Evolutionary conservation across 2,329 filamentous ascomycete genomes (phyloP).

Genomic region (Phyllosticta paracitricarpa): DNA sequence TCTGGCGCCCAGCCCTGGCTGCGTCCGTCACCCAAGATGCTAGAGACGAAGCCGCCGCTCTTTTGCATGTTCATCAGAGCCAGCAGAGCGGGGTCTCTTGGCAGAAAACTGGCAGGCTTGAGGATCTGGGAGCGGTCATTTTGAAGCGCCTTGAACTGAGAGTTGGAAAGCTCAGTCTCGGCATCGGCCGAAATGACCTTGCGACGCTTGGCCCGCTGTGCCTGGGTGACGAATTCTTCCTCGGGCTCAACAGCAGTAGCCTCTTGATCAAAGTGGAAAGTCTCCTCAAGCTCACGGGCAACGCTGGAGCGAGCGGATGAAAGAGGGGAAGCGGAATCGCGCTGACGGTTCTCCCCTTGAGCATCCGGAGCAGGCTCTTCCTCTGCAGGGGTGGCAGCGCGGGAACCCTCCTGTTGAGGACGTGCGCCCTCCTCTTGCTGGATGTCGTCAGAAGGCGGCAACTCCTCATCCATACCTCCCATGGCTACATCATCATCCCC

Average conservation of each 20-base stretch:
- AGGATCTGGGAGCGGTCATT: slow-evolving; percentile 78
- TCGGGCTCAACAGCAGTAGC: slow-evolving; percentile 39
- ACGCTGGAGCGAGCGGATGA: slow-evolving; percentile 43
- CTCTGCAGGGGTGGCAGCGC: background rate
- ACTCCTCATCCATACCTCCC: slow-evolving; percentile 33
- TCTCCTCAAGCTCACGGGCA: slow-evolving; percentile 56
- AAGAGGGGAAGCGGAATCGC: slow-evolving; percentile 43
- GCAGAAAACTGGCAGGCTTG: slow-evolving; percentile 71
- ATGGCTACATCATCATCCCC: slow-evolving; percentile 31
- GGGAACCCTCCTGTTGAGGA: slow-evolving; percentile 10
- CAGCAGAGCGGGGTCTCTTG: slow-evolving; percentile 75
- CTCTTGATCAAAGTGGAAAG: slow-evolving; percentile 31
- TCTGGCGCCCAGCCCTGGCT: slow-evolving; percentile 82
- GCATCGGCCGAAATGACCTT: slow-evolving; percentile 75
- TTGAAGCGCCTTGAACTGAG: slow-evolving; percentile 78
- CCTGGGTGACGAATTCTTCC: slow-evolving; percentile 46
- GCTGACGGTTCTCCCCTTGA: slow-evolving; percentile 18
- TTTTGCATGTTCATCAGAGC: slow-evolving; percentile 88
- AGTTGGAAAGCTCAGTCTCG: slow-evolving; percentile 65
- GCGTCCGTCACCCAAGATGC: slow-evolving; percentile 71
- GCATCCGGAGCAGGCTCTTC: background rate
- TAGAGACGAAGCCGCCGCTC: slow-evolving; percentile 80
- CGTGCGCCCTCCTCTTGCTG: slow-evolving; percentile 39
- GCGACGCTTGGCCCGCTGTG: slow-evolving; percentile 67
- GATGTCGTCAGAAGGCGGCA: slow-evolving; percentile 11